phyloP scores from a whole-genome alignment of 176 grass and related monocot species.

The Chloris gayana region DNA sequence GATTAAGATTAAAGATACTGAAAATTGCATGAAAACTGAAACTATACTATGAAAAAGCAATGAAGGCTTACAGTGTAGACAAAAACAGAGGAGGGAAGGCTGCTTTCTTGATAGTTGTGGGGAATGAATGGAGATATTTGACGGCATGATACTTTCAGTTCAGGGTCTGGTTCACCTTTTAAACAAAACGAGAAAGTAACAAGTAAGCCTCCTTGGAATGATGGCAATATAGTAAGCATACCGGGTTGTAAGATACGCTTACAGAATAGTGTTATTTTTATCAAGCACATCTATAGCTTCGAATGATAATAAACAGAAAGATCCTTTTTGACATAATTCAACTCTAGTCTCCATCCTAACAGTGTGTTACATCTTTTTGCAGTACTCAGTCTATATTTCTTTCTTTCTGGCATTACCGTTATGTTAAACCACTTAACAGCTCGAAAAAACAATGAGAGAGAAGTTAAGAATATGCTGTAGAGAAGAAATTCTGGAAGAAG shows the following conservation, averaged over 20 bases:
- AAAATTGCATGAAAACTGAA: neutral
- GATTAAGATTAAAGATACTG: neutral
- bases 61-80: constrained; percentile 81
- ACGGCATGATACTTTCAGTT: constrained; percentile 94
- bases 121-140: constrained; percentile 99
- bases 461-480: neutral
- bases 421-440: no score
- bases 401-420: neutral
- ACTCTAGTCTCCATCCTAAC: neutral
- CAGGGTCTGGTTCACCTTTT: constrained; percentile 92
- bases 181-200: constrained; percentile 40
- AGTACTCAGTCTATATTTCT: neutral
- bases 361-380: neutral
- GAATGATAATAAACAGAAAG: neutral
- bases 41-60: constrained; percentile 30
- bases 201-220: constrained; percentile 31
- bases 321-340: neutral
- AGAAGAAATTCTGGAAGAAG: no score
- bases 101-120: constrained; percentile 94
- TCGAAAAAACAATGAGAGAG: neutral
- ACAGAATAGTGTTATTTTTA: constrained; percentile 15
- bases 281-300: constrained; percentile 1
- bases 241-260: neutral
- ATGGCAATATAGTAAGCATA: neutral
- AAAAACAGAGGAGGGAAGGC: constrained; percentile 90